Evolutionary conservation across 148 eudicot genomes (phyloP).

Genomic region (Rhododendron mucronatum): DNA sequence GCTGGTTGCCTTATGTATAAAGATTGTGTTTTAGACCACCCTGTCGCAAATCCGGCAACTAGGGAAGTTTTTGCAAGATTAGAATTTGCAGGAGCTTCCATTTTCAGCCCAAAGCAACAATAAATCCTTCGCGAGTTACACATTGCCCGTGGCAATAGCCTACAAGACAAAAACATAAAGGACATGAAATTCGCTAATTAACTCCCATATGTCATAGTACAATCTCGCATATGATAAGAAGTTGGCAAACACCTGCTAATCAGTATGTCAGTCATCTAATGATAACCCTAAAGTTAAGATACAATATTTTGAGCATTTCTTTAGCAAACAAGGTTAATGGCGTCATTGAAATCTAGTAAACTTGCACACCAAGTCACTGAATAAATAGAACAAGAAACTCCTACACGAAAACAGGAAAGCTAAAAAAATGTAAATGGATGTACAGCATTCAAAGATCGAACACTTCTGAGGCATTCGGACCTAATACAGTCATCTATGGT

Average conservation of each 20-base stretch:
- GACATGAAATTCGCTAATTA: background rate
- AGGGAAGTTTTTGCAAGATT: slow-evolving; percentile 30
- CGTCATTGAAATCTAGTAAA: background rate
- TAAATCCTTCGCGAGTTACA: slow-evolving; percentile 34
- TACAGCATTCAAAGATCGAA: background rate
- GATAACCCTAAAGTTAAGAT: background rate
- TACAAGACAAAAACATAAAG: slow-evolving; percentile 22
- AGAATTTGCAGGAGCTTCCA: slow-evolving; percentile 34
- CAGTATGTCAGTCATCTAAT: background rate
- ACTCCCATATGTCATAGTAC: background rate
- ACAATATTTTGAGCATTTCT: background rate
- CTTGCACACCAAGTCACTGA: background rate
- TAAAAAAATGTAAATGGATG: background rate
- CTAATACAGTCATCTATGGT: background rate
- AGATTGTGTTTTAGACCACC: slow-evolving; percentile 37
- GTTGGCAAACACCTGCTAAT: background rate
- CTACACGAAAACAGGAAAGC: background rate
- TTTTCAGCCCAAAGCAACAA: slow-evolving; percentile 35
- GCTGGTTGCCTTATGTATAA: slow-evolving; percentile 16
- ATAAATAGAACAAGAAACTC: background rate
- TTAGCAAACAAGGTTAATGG: background rate
- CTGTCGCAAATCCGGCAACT: slow-evolving; percentile 30
- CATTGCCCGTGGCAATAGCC: slow-evolving; percentile 46
- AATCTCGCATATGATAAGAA: background rate
- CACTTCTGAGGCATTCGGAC: background rate